Evolutionary conservation across 495 filamentous ascomycete species (phyloP).

Genomic region (Parachaetomium inaequale): DNA sequence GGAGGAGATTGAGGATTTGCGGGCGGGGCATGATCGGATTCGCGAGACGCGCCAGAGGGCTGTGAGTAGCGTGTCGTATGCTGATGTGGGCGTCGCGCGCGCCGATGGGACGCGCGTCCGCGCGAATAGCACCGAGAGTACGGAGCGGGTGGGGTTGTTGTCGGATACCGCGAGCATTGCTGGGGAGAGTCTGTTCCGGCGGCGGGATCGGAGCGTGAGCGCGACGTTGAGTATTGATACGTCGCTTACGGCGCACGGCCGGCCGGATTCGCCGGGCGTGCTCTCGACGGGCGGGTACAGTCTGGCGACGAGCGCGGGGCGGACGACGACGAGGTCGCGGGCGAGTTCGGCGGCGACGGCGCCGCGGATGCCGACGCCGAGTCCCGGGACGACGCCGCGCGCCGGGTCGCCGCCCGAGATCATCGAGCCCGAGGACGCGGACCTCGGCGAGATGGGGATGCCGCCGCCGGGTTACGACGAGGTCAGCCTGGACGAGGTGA

Average conservation of each 20-base stretch:
- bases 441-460: conserved; percentile 48
- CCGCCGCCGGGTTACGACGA: conserved; percentile 56
- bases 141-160: conserved; percentile 67
- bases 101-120: conserved; percentile 86
- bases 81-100: conserved; percentile 75
- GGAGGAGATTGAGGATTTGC: conserved; percentile 47
- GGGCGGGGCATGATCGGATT: conserved; percentile 64
- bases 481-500: conserved; percentile 46
- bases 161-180: conserved; percentile 64
- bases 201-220: conserved; percentile 42
- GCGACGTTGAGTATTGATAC: conserved; percentile 47
- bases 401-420: conserved; percentile 41
- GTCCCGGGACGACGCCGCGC: conserved; percentile 19
- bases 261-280: conserved; percentile 23
- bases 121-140: conserved; percentile 70
- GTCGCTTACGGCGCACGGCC: conserved; percentile 17
- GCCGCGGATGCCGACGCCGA: background rate
- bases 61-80: conserved; percentile 82
- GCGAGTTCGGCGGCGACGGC: conserved; percentile 24
- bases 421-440: conserved; percentile 43
- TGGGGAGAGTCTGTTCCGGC: conserved; percentile 34
- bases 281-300: conserved; percentile 24
- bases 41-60: conserved; percentile 63
- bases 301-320: conserved; percentile 14
- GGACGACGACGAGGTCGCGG: conserved; percentile 25